Base-by-base conservation (phyloP, 139 green algal genomes). In the Mychonastes homosphaera region DNA sequence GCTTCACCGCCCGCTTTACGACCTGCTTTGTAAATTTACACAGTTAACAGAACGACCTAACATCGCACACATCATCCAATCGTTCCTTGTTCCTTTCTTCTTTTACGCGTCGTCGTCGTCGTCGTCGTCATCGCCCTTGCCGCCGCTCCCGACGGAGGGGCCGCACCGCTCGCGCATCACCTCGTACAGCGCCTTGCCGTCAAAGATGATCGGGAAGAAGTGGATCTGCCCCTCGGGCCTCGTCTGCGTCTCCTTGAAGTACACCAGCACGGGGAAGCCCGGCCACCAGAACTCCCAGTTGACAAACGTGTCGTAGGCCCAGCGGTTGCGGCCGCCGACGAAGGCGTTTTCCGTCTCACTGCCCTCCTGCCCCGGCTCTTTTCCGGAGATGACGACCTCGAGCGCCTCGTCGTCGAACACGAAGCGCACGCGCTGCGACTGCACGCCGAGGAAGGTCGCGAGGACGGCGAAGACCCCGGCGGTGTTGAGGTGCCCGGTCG, bases 241-340 rank as follows among this genome's bases (percentile, higher is more conserved):
- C 4, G 92, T 98, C 71, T 98, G 88, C 23, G 68, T 95, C 77
- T 98, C 92, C 87, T 96, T 98, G 80, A 96, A 98, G 76, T 96
- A 96, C 0, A 95, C 85, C 15, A 98, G 76, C 12, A 97, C 70
- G 23, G 92, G 92, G 73, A 98, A 96, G 4, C 43, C 62, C 0
- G 92, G 88, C 76, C 78, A 98, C 91, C 90, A 94, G 39, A 93
- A 79, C 81, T 96, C 88, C 88, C 87, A 95, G 75, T 95, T 95
- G 32, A 81, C 66, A 61, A 97, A 94, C 16, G 69, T 78, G 62
- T 84, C 62, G 63, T 88, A 95, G 1, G 57, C 55, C 87, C 87
- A 95, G 6, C 68, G 58, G 77, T 93, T 95, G 28, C 65, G 52
- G 23, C 87, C 87, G 7, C 87, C 87, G 15, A 94, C 84, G 69